These are phyloP conservation scores for Jatropha podagrica DNA, from an alignment of 441 rosid genomes.

Conservation along the genomic window DNA sequence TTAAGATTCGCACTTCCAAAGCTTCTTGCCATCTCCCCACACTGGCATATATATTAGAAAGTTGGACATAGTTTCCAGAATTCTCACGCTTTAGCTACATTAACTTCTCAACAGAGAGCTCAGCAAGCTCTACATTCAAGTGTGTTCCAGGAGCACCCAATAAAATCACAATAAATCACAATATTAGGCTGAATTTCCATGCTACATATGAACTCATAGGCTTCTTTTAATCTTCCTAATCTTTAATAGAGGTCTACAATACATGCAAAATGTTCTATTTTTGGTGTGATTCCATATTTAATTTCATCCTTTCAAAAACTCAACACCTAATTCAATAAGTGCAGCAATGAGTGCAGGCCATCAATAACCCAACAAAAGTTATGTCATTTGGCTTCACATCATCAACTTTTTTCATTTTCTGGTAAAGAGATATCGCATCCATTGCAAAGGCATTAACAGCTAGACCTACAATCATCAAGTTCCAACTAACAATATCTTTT, in stretches of 20 bases:
- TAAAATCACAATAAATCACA: constrained; percentile 11
- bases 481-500: constrained; percentile 19
- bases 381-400: constrained; percentile 8
- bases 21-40: constrained; percentile 4
- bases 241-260: constrained; percentile 12
- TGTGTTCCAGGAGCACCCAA: constrained; percentile 14
- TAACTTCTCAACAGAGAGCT: neutral
- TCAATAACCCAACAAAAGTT: constrained; percentile 17
- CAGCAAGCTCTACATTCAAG: constrained; percentile 6
- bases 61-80: constrained; percentile 12
- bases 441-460: constrained; percentile 13
- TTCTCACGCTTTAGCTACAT: constrained; percentile 6
- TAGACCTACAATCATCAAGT: constrained; percentile 10
- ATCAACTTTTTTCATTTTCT: constrained; percentile 3
- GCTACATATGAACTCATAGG: constrained; percentile 1
- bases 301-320: constrained; percentile 12
- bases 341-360: constrained; percentile 13
- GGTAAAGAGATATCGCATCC: neutral
- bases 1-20: neutral
- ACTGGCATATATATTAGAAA: constrained; percentile 1
- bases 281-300: constrained; percentile 5
- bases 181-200: constrained; percentile 13
- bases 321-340: constrained; percentile 10
- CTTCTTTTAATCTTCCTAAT: constrained; percentile 6
- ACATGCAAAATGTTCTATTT: constrained; percentile 18